These are phyloP conservation scores for Colletotrichum nymphaeae DNA, from an alignment of 2,329 filamentous ascomycete genomes.

Conservation along the genomic window DNA sequence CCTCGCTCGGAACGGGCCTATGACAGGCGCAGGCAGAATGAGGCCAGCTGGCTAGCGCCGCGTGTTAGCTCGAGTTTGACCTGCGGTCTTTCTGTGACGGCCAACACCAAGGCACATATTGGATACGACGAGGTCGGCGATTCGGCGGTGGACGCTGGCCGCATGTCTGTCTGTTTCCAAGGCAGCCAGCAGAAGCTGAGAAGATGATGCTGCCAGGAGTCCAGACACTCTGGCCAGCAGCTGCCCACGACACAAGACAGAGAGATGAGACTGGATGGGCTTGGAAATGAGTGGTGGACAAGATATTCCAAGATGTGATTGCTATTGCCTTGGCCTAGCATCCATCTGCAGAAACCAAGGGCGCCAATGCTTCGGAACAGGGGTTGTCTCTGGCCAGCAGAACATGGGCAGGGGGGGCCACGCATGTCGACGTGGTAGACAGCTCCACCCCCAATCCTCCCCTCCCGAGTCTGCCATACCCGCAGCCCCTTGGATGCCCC, in stretches of 20 bases:
- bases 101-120: constrained; percentile 15
- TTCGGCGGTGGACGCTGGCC: background rate
- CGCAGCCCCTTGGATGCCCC: background rate
- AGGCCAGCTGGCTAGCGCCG: constrained; percentile 52
- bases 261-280: constrained; percentile 23
- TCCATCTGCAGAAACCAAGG: constrained; percentile 25
- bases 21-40: constrained; percentile 49
- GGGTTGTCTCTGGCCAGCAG: constrained; percentile 25
- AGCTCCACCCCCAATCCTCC: constrained; percentile 31
- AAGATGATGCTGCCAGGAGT: background rate
- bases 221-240: constrained; percentile 20
- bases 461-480: constrained; percentile 3
- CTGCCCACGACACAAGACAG: constrained; percentile 8
- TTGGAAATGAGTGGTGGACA: constrained; percentile 25
- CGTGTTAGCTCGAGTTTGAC: constrained; percentile 45
- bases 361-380: constrained; percentile 27
- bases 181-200: background rate
- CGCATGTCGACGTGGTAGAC: constrained; percentile 25
- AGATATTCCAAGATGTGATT: constrained; percentile 6
- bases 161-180: constrained; percentile 13
- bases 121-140: background rate
- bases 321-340: constrained; percentile 21
- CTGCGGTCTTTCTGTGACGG: constrained; percentile 42
- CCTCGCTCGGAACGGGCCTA: constrained; percentile 49
- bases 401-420: constrained; percentile 10